Base-by-base conservation (phyloP, 495 filamentous ascomycete species). In the Hypoxylon fragiforme region DNA sequence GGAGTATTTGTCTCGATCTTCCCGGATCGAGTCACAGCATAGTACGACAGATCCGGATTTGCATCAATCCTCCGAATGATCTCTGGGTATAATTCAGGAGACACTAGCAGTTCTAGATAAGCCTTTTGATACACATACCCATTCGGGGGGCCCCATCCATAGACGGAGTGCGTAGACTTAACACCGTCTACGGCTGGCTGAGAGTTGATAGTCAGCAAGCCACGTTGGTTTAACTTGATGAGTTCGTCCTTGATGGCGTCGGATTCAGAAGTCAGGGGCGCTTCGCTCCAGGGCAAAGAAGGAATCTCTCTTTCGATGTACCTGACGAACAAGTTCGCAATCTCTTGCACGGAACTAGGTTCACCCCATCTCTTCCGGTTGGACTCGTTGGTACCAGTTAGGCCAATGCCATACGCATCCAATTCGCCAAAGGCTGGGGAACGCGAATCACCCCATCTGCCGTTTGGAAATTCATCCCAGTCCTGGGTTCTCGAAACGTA, bases 391-490 rank as follows among this genome's bases (percentile, higher is more conserved):
- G 89, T 92, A n/a, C 95, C 95, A 52, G 92, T 95, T 54, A 99
- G 74, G 38, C 92, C 91, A 57, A 97, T 88, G 13, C 92, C 94
- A 66, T 99, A 99, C 21, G 89, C 83, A 73, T 99, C 95, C 31
- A 99, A 79, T 72, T 97, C 91, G 64, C 95, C 95, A 58, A 97
- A 99, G 15, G 95, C 95, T 51, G 95, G 95, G 21, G 95, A 97
- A 44, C 95, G 82, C 26, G 92, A 90, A 71, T 99, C 95, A 70
- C 95, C 95, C 95, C 95, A 99, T 70, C 95, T 88, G 28, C 95
- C 95, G 76, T 99, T 99, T 36, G 95, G 95, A 63, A 96, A 99
- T 66, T 99, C 95, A 60, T 99, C 95, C 95, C 95, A 99, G 58
- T 96, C 92, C 66, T 97, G 91, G 3, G 95, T 99, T 43, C 95